These are phyloP conservation scores for Batkoa obscura DNA, from an alignment of 371 early-diverging fungal genomes.

Conservation along the genomic window DNA sequence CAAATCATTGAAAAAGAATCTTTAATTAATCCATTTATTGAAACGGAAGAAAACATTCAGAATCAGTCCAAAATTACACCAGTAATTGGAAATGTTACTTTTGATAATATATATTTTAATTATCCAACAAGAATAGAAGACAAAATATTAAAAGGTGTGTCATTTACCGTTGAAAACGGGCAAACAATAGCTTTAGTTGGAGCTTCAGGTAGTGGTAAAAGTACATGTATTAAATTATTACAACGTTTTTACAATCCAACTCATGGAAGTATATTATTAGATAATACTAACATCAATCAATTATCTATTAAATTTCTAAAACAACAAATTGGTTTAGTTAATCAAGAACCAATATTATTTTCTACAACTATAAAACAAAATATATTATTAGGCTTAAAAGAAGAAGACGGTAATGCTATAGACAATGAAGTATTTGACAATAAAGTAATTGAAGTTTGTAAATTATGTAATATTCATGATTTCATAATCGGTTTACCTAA, in stretches of 20 bases:
- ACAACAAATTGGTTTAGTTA: conserved; percentile 42
- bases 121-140: conserved; percentile 68
- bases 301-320: conserved; percentile 38
- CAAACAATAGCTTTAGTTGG: conserved; percentile 45
- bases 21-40: conserved; percentile 27
- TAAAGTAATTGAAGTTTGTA: conserved; percentile 21
- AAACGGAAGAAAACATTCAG: conserved; percentile 14
- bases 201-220: conserved; percentile 36
- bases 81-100: conserved; percentile 25
- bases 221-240: conserved; percentile 40
- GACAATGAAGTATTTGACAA: neutral
- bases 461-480: conserved; percentile 45
- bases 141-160: conserved; percentile 49
- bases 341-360: conserved; percentile 42
- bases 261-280: conserved; percentile 30
- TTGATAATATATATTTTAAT: conserved; percentile 41
- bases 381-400: conserved; percentile 32
- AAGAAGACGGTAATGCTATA: conserved; percentile 15
- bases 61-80: conserved; percentile 11
- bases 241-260: conserved; percentile 45
- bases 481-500: conserved; percentile 53
- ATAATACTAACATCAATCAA: conserved; percentile 23
- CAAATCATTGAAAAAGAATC: conserved; percentile 50
- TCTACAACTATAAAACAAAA: conserved; percentile 62
- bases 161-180: conserved; percentile 37